phyloP scores from a whole-genome alignment of 768 basidiomycete genomes.

The Lactifluus hygrophoroides region DNA sequence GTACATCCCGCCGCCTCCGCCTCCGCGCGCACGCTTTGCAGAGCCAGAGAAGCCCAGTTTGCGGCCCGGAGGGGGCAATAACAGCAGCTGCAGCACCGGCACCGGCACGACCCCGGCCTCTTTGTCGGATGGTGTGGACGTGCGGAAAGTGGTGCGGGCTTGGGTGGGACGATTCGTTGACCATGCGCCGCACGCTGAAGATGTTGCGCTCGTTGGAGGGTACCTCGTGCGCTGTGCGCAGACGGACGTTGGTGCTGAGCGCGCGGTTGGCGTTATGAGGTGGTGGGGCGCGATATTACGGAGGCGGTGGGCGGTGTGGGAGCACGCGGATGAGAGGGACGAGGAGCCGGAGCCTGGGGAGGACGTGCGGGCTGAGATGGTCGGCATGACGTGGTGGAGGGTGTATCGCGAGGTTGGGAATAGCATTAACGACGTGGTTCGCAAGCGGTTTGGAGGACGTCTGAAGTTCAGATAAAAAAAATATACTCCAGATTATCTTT shows the following conservation, averaged over 20 bases:
- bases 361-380: conserved; percentile 28
- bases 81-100: no score
- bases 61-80: no score
- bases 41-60: conserved; percentile 46
- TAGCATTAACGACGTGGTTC: conserved; percentile 55
- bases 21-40: conserved; percentile 48
- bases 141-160: conserved; percentile 58
- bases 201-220: conserved; percentile 65
- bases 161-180: conserved; percentile 66
- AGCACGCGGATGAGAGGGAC: conserved; percentile 29
- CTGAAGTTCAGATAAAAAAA: conserved; percentile 56
- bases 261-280: conserved; percentile 59
- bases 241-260: conserved; percentile 62
- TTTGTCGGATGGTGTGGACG: conserved; percentile 59
- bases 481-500: no score
- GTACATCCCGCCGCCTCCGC: conserved; percentile 38
- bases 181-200: conserved; percentile 59
- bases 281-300: conserved; percentile 77
- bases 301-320: conserved; percentile 52
- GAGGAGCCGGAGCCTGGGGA: conserved; percentile 29
- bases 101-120: conserved; percentile 38
- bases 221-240: conserved; percentile 66
- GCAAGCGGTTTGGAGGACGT: conserved; percentile 64
- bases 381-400: conserved; percentile 76
- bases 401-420: conserved; percentile 63